These are phyloP conservation scores for Neurospora sp. DNA, from an alignment of 495 filamentous ascomycete species.

Conservation along the genomic window DNA sequence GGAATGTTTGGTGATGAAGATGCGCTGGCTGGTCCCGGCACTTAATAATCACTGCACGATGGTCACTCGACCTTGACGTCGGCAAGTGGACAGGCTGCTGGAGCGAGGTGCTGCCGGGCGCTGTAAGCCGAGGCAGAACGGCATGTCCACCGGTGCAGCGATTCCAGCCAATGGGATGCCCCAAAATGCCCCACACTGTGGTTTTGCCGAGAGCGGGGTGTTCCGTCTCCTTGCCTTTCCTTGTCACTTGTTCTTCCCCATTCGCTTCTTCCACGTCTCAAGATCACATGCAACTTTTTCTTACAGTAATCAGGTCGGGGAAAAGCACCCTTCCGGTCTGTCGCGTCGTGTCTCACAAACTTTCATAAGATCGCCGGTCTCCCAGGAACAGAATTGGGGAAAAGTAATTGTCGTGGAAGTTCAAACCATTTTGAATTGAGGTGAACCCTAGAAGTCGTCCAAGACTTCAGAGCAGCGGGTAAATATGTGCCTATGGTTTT, in stretches of 20 bases:
- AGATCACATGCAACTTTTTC: not conserved
- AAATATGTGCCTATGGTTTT: not conserved
- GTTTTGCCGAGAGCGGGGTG: slow-evolving; percentile 18
- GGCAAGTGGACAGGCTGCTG: slow-evolving; percentile 7
- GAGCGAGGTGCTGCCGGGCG: slow-evolving; percentile 8
- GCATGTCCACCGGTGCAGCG: not conserved
- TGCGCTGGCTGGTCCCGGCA: not conserved
- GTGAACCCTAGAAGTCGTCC: not conserved
- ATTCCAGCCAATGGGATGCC: not conserved
- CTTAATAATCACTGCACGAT: slow-evolving; percentile 2
- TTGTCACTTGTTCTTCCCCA: not conserved
- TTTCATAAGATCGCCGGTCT: not conserved
- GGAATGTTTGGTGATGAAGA: not conserved
- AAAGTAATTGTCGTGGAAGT: not conserved
- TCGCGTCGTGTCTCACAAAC: not conserved
- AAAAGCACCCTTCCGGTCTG: not conserved
- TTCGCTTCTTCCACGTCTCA: not conserved
- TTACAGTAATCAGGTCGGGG: not conserved
- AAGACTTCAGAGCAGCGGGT: not conserved
- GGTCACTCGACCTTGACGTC: slow-evolving; percentile 7
- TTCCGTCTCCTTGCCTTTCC: not conserved
- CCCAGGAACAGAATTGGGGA: not conserved
- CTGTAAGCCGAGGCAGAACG: slow-evolving; percentile 17
- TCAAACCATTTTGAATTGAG: not conserved
- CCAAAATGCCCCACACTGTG: slow-evolving; percentile 1